phyloP scores from a whole-genome alignment of 2,329 filamentous ascomycete genomes.

The Penicillium griseofulvum region DNA sequence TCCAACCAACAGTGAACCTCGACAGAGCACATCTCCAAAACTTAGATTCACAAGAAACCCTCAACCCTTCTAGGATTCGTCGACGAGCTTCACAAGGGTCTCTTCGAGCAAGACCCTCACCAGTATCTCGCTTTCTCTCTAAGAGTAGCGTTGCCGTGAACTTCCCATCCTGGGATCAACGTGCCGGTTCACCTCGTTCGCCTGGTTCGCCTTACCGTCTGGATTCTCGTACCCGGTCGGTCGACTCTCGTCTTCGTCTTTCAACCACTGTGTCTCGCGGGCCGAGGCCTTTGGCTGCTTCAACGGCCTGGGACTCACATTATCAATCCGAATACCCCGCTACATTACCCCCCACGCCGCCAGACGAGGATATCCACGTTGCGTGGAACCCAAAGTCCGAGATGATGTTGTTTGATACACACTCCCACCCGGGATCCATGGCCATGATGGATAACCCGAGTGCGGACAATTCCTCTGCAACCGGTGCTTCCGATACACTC shows the following conservation, averaged over 20 bases:
- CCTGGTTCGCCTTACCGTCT: slow-evolving; percentile 22
- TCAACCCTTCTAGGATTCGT: slow-evolving; percentile 28
- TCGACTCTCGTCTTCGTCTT: slow-evolving; percentile 31
- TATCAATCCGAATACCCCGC: slow-evolving; percentile 33
- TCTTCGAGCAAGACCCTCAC: slow-evolving; percentile 33
- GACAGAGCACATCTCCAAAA: slow-evolving; percentile 24
- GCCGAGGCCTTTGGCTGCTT: slow-evolving; percentile 30
- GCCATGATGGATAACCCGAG: slow-evolving; percentile 30
- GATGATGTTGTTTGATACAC: slow-evolving; percentile 33
- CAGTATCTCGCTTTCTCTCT: slow-evolving; percentile 37
- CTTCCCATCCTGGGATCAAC: slow-evolving; percentile 53
- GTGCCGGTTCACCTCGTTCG: slow-evolving; percentile 37
- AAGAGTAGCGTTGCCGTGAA: slow-evolving; percentile 43
- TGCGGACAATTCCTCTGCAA: slow-evolving; percentile 28
- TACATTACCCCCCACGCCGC: slow-evolving; percentile 42
- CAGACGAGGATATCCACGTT: slow-evolving; percentile 41
- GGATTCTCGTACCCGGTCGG: slow-evolving; percentile 29
- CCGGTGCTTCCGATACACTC: slow-evolving; percentile 28
- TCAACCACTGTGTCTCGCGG: slow-evolving; percentile 37
- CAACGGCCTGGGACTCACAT: slow-evolving; percentile 26
- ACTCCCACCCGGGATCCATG: slow-evolving; percentile 26
- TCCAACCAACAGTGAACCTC: slow-evolving; percentile 21
- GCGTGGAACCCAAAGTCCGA: slow-evolving; percentile 37
- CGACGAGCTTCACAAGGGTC: slow-evolving; percentile 40
- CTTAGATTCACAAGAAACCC: slow-evolving; percentile 10